These are phyloP conservation scores for Castanospermum australe DNA, from an alignment of 306 rosid genomes.

Conservation along the genomic window DNA sequence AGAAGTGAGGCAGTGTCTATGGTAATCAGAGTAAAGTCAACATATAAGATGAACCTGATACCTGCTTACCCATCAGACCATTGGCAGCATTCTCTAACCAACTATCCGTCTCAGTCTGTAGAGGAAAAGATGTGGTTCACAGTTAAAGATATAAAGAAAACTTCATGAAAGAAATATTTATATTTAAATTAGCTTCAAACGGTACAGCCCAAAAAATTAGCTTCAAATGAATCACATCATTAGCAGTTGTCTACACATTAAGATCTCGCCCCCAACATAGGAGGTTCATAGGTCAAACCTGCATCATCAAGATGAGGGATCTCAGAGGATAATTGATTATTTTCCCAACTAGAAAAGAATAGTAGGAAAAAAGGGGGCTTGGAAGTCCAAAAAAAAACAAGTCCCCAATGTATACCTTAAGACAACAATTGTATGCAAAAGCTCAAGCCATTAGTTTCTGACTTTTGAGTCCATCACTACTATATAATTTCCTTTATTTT, in stretches of 20 bases:
- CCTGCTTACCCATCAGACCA: slow-evolving; percentile 94
- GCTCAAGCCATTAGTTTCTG: not conserved
- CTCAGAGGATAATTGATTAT: no score
- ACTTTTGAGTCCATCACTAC: not conserved
- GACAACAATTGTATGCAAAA: not conserved
- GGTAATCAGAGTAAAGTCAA: not conserved
- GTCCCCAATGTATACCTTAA: not conserved
- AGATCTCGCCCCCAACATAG: no score
- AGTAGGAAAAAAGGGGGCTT: not conserved
- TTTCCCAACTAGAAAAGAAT: no score
- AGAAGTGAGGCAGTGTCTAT: not conserved
- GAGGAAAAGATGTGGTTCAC: not conserved
- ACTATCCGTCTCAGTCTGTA: slow-evolving; percentile 86
- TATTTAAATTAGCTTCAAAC: slow-evolving; percentile 15
- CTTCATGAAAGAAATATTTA: not conserved
- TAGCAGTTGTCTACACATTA: not conserved
- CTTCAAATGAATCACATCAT: slow-evolving; percentile 3
- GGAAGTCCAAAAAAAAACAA: no score
- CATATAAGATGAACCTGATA: slow-evolving; percentile 7
- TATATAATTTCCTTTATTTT: not conserved
- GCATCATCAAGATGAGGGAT: no score
- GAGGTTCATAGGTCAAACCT: no score
- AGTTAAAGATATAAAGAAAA: not conserved
- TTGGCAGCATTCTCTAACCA: slow-evolving; percentile 96
- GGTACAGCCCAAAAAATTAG: not conserved